Percentiles rank a stretch among this genome's conserved stretches.
Conservation (phyloP, 2,329 filamentous ascomycete genomes). For the Fonsecaea monophora region DNA sequence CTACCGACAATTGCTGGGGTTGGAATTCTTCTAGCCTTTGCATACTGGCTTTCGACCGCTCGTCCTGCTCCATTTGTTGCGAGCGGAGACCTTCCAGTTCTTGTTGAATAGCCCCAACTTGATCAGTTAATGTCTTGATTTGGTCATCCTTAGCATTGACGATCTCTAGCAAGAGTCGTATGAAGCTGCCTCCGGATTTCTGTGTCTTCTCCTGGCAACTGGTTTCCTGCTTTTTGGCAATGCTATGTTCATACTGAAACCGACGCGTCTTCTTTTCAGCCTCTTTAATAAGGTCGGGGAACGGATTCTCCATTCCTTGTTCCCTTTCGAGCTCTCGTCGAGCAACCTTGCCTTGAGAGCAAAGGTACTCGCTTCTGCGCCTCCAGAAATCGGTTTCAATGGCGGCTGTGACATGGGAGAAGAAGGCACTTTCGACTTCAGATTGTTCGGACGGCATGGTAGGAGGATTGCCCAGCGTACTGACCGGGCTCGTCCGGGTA, state of each 20-base stretch:
- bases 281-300: constrained; percentile 27
- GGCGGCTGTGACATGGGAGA: not conserved
- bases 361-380: constrained; percentile 9
- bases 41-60: not conserved
- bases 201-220: constrained; percentile 6
- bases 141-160: constrained; percentile 4
- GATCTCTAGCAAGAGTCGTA: constrained; percentile 13
- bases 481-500: not conserved
- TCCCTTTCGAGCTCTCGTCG: constrained; percentile 17
- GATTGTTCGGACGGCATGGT: not conserved
- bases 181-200: not conserved
- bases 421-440: constrained; percentile 15
- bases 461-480: not conserved
- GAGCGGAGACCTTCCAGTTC: constrained; percentile 2
- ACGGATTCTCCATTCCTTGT: constrained; percentile 8
- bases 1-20: constrained; percentile 1
- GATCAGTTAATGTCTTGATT: not conserved
- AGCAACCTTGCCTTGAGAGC: constrained; percentile 5
- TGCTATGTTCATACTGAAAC: constrained; percentile 10
- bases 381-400: constrained; percentile 1
- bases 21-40: constrained; percentile 1
- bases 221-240: constrained; percentile 11
- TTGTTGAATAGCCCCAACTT: not conserved
- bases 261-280: constrained; percentile 10
- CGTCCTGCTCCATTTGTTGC: constrained; percentile 12